Evolutionary conservation across 805 yeast genomes (phyloP).

Genomic region (Lachancea kluyveri): DNA sequence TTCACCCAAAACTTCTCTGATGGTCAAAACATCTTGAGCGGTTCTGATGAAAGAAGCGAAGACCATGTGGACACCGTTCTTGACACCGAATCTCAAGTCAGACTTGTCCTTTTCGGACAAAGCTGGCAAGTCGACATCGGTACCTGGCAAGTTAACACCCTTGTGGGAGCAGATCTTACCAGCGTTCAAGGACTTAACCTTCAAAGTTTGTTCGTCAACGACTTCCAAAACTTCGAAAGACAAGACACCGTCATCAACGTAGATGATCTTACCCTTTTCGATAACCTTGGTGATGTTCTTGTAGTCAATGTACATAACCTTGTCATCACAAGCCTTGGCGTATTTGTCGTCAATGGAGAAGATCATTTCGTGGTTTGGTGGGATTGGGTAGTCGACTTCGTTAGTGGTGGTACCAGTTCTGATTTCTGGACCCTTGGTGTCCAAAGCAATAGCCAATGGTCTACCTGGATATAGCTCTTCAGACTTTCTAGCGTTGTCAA

Average conservation of each 20-base stretch:
- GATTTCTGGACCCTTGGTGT: conserved; percentile 99
- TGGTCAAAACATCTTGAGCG: conserved; percentile 81
- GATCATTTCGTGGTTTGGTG: conserved; percentile 82
- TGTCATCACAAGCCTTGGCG: conserved; percentile 66
- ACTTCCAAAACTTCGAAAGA: conserved; percentile 89
- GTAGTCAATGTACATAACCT: conserved; percentile 87
- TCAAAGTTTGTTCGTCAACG: conserved; percentile 71
- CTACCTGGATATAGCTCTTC: conserved; percentile 88
- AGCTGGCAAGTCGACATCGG: conserved; percentile 98
- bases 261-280: conserved; percentile 80
- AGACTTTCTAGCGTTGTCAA: conserved; percentile 94
- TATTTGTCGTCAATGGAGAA: conserved; percentile 87
- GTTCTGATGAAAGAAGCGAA: conserved; percentile 98
- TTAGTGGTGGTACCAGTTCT: conserved; percentile 93
- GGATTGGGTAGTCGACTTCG: conserved; percentile 75
- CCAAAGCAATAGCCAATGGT: conserved; percentile 97
- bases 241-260: conserved; percentile 95
- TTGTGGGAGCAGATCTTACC: conserved; percentile 96
- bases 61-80: conserved; percentile 96
- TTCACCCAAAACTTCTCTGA: conserved; percentile 93
- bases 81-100: conserved; percentile 92
- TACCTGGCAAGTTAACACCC: conserved; percentile 98
- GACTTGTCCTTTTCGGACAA: conserved; percentile 92
- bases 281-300: conserved; percentile 94
- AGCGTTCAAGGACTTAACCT: conserved; percentile 84